These are phyloP conservation scores for Fusarium globosum DNA, from an alignment of 2,329 filamentous ascomycete genomes.

Conservation along the genomic window DNA sequence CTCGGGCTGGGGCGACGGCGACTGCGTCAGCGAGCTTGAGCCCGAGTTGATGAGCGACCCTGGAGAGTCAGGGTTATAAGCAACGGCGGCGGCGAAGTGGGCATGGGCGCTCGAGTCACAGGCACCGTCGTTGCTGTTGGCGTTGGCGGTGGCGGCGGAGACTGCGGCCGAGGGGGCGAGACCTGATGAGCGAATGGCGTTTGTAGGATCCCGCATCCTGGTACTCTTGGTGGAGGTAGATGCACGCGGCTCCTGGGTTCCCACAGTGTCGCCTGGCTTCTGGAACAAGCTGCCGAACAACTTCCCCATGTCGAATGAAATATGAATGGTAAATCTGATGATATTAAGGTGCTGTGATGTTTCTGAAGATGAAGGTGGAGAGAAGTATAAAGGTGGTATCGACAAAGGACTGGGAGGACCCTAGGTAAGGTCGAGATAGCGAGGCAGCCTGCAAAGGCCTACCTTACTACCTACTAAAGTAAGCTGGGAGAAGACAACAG, in stretches of 20 bases:
- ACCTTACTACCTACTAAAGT: not conserved
- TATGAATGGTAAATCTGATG: constrained; percentile 1
- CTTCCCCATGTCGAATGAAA: constrained; percentile 8
- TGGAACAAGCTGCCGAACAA: constrained; percentile 25
- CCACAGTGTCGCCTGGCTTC: constrained; percentile 42
- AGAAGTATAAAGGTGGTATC: not conserved
- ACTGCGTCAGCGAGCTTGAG: constrained; percentile 51
- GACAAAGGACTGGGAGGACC: not conserved
- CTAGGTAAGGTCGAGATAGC: not conserved
- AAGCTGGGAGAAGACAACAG: not conserved
- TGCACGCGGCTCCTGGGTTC: constrained; percentile 38
- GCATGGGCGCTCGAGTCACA: constrained; percentile 42
- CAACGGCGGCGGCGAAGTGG: constrained; percentile 42
- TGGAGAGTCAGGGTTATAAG: constrained; percentile 49
- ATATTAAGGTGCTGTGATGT: not conserved
- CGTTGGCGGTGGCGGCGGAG: constrained; percentile 42
- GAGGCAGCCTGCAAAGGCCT: not conserved
- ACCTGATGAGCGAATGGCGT: constrained; percentile 34
- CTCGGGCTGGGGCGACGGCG: constrained; percentile 51
- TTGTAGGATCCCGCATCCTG: constrained; percentile 30
- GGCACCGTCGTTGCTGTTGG: constrained; percentile 34
- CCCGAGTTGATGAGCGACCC: constrained; percentile 49
- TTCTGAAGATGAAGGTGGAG: not conserved
- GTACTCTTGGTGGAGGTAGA: constrained; percentile 34
- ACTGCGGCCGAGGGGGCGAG: constrained; percentile 39